Base-by-base conservation (phyloP, 2,329 filamentous ascomycete species). In the Conoideocrella luteorostrata region DNA sequence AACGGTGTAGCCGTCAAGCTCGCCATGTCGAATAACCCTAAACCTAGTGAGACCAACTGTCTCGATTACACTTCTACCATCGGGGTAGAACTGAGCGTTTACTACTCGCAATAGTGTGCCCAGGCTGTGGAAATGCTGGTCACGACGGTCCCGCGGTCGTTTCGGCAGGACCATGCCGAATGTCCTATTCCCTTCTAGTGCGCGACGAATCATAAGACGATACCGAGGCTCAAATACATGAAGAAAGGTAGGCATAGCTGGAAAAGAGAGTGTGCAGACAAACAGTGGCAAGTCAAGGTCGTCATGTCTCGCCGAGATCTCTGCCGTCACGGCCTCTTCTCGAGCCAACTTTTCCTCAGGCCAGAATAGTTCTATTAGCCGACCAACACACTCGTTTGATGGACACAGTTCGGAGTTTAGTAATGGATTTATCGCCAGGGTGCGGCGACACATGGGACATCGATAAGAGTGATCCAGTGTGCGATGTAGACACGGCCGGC, bases 171-270 rank as follows among this genome's bases (percentile, higher is more conserved):
- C 75, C 86, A 95, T 95, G 20, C 90, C 90, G 56, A 96, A 95
- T 20, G 80, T 86, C 12, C 78, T 72, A 47, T 84, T 78, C 0
- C 81, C 80, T 49, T 89, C 84, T 42, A 94, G 69, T 0, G 80
- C 84, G 28, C 88, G 78, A 37, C 84, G 77, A 29, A 95, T 84
- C 88, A 95, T 93, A n/a, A 93, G 71, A 7, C 88, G 80, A 59
- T 95, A 95, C 6, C 86, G 77, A n/a, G 87, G 86, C 60, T 95
- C 90, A 57, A 95, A 95, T n/a, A 96, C 78, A 55, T 94, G 86
- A 3, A 95, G 69, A 52, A 93, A 93, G 0, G 87, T 90, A 0
- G 85, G 88, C 78, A 91, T 88, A 2, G 75, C 72, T 1, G 90
- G 90, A 53, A 93, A 91, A 0, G 87, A 78, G 7, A 94, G 65